These are phyloP conservation scores for Arabidopsis hybrid DNA, from an alignment of 441 rosid species.

Conservation along the genomic window DNA sequence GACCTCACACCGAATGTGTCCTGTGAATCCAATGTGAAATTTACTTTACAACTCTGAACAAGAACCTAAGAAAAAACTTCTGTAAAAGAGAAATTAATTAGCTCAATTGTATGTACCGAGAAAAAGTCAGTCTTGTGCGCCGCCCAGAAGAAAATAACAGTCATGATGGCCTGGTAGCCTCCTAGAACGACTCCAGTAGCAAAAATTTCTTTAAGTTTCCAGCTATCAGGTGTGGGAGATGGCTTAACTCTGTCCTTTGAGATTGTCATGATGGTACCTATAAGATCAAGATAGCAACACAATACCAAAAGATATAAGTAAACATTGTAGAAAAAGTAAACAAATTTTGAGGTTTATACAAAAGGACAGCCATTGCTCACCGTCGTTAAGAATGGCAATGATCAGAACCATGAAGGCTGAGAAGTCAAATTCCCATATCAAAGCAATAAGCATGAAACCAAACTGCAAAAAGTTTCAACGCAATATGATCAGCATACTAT, in stretches of 20 bases:
- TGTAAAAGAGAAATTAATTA: background rate
- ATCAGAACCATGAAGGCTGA: slow-evolving; percentile 96
- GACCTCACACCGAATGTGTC: slow-evolving; percentile 75
- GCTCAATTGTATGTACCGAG: slow-evolving; percentile 48
- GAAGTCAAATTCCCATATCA: slow-evolving; percentile 91
- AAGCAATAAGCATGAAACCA: slow-evolving; percentile 84
- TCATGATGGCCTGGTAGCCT: slow-evolving; percentile 86
- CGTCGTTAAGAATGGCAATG: slow-evolving; percentile 90
- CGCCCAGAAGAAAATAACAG: slow-evolving; percentile 86
- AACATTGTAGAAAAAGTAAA: background rate
- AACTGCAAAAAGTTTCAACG: slow-evolving; percentile 50
- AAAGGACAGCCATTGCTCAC: slow-evolving; percentile 50
- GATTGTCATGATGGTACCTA: slow-evolving; percentile 70
- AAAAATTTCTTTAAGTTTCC: slow-evolving; percentile 88
- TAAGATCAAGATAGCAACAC: slow-evolving; percentile 13
- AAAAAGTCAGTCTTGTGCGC: slow-evolving; percentile 79
- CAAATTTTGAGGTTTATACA: background rate
- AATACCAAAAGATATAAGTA: slow-evolving; percentile 1
- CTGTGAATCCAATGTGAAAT: slow-evolving; percentile 50
- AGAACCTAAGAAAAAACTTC: background rate
- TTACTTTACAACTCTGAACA: slow-evolving; percentile 1
- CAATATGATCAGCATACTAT: slow-evolving; percentile 26
- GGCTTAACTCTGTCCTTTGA: slow-evolving; percentile 96
- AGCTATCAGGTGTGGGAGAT: slow-evolving; percentile 92
- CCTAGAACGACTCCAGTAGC: slow-evolving; percentile 90